Percentiles rank a stretch among this genome's conserved stretches.
phyloP scores from a whole-genome alignment of 306 rosid genomes.

The Quercus suber region DNA sequence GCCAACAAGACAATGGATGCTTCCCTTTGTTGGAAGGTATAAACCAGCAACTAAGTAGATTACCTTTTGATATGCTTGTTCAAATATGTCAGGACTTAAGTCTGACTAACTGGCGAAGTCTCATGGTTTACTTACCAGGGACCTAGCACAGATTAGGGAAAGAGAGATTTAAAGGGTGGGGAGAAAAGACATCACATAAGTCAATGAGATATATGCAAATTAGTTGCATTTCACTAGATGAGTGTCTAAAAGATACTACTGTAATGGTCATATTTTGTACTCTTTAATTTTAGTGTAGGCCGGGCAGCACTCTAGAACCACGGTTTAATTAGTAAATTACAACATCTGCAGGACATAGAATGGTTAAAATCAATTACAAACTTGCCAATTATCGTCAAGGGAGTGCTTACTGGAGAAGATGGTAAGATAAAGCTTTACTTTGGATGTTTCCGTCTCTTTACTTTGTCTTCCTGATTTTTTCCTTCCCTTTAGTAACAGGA shows the following conservation, averaged over 20 bases:
- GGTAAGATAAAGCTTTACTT: slow-evolving; percentile 10
- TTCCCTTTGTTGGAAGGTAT: slow-evolving; percentile 63
- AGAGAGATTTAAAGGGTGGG: background rate
- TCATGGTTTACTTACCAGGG: background rate
- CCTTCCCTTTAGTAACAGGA: background rate
- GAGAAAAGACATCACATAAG: background rate
- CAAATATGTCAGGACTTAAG: background rate
- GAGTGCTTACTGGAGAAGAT: slow-evolving; percentile 31
- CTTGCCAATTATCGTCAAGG: slow-evolving; percentile 32
- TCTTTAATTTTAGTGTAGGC: background rate
- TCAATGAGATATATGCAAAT: background rate
- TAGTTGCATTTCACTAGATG: background rate
- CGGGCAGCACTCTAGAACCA: background rate
- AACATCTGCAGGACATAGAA: slow-evolving; percentile 26
- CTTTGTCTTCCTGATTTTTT: background rate
- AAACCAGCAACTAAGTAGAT: background rate
- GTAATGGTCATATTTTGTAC: background rate
- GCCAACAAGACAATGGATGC: slow-evolving; percentile 32
- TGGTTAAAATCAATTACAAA: slow-evolving; percentile 34
- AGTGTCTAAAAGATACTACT: background rate
- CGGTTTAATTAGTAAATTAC: background rate
- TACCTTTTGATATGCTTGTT: background rate
- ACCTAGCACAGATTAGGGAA: background rate
- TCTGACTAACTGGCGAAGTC: background rate
- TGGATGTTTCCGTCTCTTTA: background rate